Evolutionary conservation across 371 early-diverging fungal genomes (phyloP).

Genomic region (Mortierella sp.): DNA sequence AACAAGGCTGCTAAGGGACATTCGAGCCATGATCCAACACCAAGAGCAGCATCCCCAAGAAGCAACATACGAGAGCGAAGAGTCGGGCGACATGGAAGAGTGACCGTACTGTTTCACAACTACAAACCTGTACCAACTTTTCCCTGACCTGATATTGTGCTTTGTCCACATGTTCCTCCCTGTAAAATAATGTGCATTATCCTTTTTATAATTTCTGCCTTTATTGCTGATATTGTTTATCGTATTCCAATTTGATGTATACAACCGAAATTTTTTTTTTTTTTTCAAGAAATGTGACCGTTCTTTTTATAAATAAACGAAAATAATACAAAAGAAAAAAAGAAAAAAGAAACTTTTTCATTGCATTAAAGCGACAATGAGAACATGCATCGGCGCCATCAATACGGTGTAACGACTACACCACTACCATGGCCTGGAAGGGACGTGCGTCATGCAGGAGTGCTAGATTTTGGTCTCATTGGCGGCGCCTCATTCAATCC

Average conservation of each 20-base stretch:
- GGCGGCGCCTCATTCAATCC: slow-evolving; percentile 35
- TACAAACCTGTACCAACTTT: neutral
- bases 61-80: slow-evolving; percentile 18
- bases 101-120: neutral
- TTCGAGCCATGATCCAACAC: slow-evolving; percentile 39
- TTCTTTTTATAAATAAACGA: neutral
- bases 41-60: slow-evolving; percentile 34
- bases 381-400: slow-evolving; percentile 43
- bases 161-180: neutral
- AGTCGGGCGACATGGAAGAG: slow-evolving; percentile 37
- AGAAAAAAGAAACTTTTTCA: neutral
- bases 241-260: too few relatives aligned
- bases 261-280: too few relatives aligned
- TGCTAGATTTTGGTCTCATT: slow-evolving; percentile 41
- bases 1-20: slow-evolving; percentile 24
- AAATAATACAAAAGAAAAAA: slow-evolving; percentile 1
- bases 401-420: slow-evolving; percentile 30
- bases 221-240: too few relatives aligned
- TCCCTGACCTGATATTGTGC: neutral
- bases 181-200: slow-evolving; percentile 4
- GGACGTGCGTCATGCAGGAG: slow-evolving; percentile 18
- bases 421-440: slow-evolving; percentile 36
- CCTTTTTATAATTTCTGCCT: too few relatives aligned
- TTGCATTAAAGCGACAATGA: slow-evolving; percentile 19
- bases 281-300: slow-evolving; percentile 11